Conservation (phyloP, 345 rosid genomes). For the Viola odorata region DNA sequence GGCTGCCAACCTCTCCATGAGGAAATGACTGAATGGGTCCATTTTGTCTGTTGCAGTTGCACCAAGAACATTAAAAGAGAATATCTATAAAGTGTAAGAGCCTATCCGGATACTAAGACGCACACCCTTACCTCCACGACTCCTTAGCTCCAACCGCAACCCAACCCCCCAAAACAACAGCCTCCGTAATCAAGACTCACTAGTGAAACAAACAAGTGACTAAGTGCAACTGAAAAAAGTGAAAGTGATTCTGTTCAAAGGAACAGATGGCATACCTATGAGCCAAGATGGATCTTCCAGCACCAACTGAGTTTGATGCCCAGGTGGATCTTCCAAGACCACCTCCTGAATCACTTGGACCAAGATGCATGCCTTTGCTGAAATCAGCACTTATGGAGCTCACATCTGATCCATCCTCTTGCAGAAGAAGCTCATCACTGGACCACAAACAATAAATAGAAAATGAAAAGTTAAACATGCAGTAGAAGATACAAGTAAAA, state of each 20-base stretch:
- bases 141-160: not conserved
- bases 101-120: not conserved
- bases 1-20: slow-evolving; percentile 60
- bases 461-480: slow-evolving; percentile 10
- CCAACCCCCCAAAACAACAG: too few relatives aligned
- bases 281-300: slow-evolving; percentile 32
- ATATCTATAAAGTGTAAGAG: not conserved
- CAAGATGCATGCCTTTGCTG: slow-evolving; percentile 62
- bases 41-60: slow-evolving; percentile 47
- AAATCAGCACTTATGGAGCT: slow-evolving; percentile 52
- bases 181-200: too few relatives aligned
- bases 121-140: not conserved
- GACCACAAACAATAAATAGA: slow-evolving; percentile 23
- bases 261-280: slow-evolving; percentile 51
- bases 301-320: slow-evolving; percentile 39
- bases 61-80: slow-evolving; percentile 1
- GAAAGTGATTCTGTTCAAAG: not conserved
- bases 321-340: slow-evolving; percentile 47
- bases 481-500: too few relatives aligned
- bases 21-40: slow-evolving; percentile 54
- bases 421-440: slow-evolving; percentile 85
- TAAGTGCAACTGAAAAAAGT: slow-evolving; percentile 2
- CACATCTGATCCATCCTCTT: slow-evolving; percentile 72
- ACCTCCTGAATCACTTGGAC: slow-evolving; percentile 48
- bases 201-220: not conserved